Evolutionary conservation across 768 basidiomycete species (phyloP), one percentile per base, ranked within the genome.

Genomic region (Naganishia onofrii): DNA sequence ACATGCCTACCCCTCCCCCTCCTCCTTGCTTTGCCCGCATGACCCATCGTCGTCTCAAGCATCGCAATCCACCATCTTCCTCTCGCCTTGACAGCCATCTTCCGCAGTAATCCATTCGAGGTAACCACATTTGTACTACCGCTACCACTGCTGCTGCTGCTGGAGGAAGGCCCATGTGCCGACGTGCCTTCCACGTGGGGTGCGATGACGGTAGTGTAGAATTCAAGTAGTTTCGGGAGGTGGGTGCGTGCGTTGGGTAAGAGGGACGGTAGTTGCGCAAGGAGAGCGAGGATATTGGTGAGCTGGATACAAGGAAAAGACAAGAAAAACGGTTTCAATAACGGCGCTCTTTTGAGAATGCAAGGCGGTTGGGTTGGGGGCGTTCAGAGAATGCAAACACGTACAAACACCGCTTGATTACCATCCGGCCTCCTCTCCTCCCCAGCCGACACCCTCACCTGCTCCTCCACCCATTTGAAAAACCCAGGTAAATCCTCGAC

Each of bases 61-160:
- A 70, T 74, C 7, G 77, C 74, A 17, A 76, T 29, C 80, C 80
- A 81, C 75, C 76, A 75, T 66, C 80, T 72, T 5, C 80, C 80
- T 53, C 72, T 74, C 5, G 77, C 74, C 48, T 81, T 81, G 31
- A 81, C 69, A 0, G 74, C 76, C 56, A 79, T 66, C 66, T 81
- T 81, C 26, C 80, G 32, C 4, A 81, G 54, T 8, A 72, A 31
- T 8, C 71, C 67, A 19, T 60, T 64, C 26, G 51, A 31, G 3
- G 52, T 7, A 5, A 34, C 60, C 38, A 42, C 42, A 2, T 2
- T 2, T 17, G 42, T 17, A 17, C 9, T 8, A 7, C 15, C 9
- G 23, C 21, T 17, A 17, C 9, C 2, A 7, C 15, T 2, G 23
- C 21, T 42, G 15, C 42, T 38, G n/a, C 38, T 31, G n/a, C 21